Percentiles rank a stretch among this genome's conserved stretches.
Evolutionary conservation across 75 land plant genomes (phyloP).

Genomic region (Picea sitchensis): DNA sequence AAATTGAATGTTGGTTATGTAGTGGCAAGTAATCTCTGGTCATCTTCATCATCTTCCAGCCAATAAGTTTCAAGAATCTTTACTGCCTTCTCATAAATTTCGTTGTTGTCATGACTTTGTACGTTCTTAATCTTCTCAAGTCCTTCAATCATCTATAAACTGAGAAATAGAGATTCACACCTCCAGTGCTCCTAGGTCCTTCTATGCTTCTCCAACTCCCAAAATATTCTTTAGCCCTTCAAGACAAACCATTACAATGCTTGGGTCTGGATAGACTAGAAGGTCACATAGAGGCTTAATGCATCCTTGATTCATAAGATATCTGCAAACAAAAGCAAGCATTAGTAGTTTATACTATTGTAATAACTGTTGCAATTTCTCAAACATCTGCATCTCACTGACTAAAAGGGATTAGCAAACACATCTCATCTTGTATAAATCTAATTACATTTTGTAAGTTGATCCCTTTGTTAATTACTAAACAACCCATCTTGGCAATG

Average conservation of each 20-base stretch:
- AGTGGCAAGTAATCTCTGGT: slow-evolving; percentile 19
- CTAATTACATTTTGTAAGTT: not conserved
- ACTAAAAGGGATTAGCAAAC: not conserved
- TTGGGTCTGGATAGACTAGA: slow-evolving; percentile 64
- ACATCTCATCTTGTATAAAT: not conserved
- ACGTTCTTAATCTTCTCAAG: slow-evolving; percentile 73
- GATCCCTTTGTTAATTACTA: not conserved
- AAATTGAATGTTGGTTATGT: slow-evolving; percentile 32
- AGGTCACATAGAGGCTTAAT: slow-evolving; percentile 82
- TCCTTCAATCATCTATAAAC: slow-evolving; percentile 72
- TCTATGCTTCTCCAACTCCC: slow-evolving; percentile 79
- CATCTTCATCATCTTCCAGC: slow-evolving; percentile 72
- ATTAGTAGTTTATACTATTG: not conserved
- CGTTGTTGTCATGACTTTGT: slow-evolving; percentile 78
- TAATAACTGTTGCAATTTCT: not conserved
- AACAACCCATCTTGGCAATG: not conserved
- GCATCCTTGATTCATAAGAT: slow-evolving; percentile 73
- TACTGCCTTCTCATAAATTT: slow-evolving; percentile 80
- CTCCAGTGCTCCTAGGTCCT: slow-evolving; percentile 50
- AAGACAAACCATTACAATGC: slow-evolving; percentile 68
- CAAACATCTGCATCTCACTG: not conserved
- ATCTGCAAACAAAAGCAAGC: slow-evolving; percentile 28
- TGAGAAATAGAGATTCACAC: slow-evolving; percentile 58
- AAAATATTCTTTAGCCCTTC: slow-evolving; percentile 81
- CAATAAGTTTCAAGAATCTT: slow-evolving; percentile 78